These are phyloP conservation scores for Candida fluviatilis DNA, from an alignment of 805 yeast genomes.

Conservation along the genomic window DNA sequence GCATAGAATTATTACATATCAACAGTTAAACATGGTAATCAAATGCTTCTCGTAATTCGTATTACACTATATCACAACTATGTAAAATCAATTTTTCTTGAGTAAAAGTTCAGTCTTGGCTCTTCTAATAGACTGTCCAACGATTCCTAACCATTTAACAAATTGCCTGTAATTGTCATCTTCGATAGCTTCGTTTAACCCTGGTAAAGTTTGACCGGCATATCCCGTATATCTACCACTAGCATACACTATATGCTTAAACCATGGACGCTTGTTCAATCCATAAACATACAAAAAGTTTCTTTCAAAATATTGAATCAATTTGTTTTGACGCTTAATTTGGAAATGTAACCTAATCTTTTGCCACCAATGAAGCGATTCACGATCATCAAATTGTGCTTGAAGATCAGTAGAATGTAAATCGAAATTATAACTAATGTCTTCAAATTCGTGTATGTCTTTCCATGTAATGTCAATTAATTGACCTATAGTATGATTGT, in stretches of 20 bases:
- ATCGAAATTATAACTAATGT: constrained; percentile 26
- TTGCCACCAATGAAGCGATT: constrained; percentile 32
- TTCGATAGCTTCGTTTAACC: constrained; percentile 51
- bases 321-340: constrained; percentile 32
- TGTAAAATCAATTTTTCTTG: too few species aligned
- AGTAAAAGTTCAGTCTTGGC: not conserved
- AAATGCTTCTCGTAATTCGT: too few species aligned
- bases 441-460: constrained; percentile 18
- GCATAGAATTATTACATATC: too few species aligned
- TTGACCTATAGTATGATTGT: constrained; percentile 18
- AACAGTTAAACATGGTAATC: too few species aligned
- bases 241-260: constrained; percentile 61
- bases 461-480: constrained; percentile 17
- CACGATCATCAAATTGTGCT: constrained; percentile 24
- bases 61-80: too few species aligned
- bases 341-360: constrained; percentile 26
- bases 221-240: constrained; percentile 52
- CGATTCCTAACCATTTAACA: constrained; percentile 41
- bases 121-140: constrained; percentile 34
- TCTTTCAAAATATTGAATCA: constrained; percentile 47
- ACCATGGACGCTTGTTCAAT: constrained; percentile 50
- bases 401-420: constrained; percentile 22
- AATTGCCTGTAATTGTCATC: constrained; percentile 42
- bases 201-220: constrained; percentile 53
- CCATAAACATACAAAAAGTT: constrained; percentile 48